Base-by-base conservation (phyloP, 345 rosid species). In the Linum usitatissimum region DNA sequence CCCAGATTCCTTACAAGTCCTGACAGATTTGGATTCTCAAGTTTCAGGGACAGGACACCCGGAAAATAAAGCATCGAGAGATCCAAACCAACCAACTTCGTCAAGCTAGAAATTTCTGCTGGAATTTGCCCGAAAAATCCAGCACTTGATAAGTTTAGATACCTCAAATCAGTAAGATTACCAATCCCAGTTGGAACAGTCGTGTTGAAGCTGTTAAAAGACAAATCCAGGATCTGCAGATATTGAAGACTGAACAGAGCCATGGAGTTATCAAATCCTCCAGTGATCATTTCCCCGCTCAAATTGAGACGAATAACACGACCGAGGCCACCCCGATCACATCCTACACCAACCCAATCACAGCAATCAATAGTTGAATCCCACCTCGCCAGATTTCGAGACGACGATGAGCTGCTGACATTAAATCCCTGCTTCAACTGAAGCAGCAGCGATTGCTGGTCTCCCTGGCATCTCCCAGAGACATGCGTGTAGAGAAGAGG, bases 291-390 rank as follows among this genome's bases (percentile, higher is more conserved):
- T 59, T 80, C 74, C 3, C 13, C 28, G 68, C 77, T 79, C 69
- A 85, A 69, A 67, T 82, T 71, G 4, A 85, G 72, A 1, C 66
- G 77, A 20, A 30, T 60, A 28, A 84, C 83, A 34, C 12, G 68
- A 55, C 76, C 61, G 12, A 58, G 61, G 36, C 62, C 79, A 53
- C 49, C 68, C 0, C 0, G 67, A 65, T 79, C 69, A 20, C 90
- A 84, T 14, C 39, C 55, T 28, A 84, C 77, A 6, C 90, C 86
- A 2, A 34, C 20, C 83, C 84, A 84, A 1, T 54, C 10, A 55
- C 77, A 77, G 55, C 78, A 82, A 62, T 75, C 71, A 1, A 31
- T 12, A 61, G 18, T 49, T 9, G 15, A 61, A 67, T 48, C 56
- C 85, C 86, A 84, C 3, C 6, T 30, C 56, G 40, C 68, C 59